A percentile compares a stretch with the other conserved stretches of the same genome.
These are phyloP conservation scores for Blastomyces emzantsi DNA, from an alignment of 2,329 filamentous ascomycete genomes.

Conservation along the genomic window DNA sequence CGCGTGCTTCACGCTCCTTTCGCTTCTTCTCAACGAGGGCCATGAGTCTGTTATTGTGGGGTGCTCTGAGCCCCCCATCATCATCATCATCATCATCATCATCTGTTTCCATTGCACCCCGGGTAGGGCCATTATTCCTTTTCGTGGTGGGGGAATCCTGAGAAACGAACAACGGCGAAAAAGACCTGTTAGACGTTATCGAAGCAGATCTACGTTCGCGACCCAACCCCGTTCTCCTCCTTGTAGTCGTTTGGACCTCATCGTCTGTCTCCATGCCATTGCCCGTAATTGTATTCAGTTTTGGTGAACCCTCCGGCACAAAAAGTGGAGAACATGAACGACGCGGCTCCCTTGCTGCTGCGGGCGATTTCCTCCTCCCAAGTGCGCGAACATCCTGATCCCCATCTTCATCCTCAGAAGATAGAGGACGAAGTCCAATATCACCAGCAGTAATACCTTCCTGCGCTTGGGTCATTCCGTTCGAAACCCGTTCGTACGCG, in stretches of 20 bases:
- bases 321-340: background rate
- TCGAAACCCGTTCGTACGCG: background rate
- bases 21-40: conserved; percentile 66
- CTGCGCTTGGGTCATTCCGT: background rate
- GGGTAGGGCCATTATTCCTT: background rate
- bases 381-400: background rate
- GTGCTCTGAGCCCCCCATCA: conserved; percentile 23
- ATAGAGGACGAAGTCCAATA: background rate
- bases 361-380: background rate
- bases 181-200: background rate
- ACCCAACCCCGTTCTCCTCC: conserved; percentile 16
- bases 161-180: conserved; percentile 4
- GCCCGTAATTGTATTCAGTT: background rate
- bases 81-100: conserved; percentile 18
- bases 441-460: background rate
- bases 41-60: conserved; percentile 53
- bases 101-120: background rate
- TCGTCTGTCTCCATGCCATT: conserved; percentile 17
- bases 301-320: background rate
- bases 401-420: background rate
- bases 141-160: background rate
- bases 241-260: conserved; percentile 25
- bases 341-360: background rate
- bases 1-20: conserved; percentile 58
- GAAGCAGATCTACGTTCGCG: background rate